These are phyloP conservation scores for Sporobolomyces phaffii DNA, from an alignment of 768 basidiomycete species.

Conservation along the genomic window DNA sequence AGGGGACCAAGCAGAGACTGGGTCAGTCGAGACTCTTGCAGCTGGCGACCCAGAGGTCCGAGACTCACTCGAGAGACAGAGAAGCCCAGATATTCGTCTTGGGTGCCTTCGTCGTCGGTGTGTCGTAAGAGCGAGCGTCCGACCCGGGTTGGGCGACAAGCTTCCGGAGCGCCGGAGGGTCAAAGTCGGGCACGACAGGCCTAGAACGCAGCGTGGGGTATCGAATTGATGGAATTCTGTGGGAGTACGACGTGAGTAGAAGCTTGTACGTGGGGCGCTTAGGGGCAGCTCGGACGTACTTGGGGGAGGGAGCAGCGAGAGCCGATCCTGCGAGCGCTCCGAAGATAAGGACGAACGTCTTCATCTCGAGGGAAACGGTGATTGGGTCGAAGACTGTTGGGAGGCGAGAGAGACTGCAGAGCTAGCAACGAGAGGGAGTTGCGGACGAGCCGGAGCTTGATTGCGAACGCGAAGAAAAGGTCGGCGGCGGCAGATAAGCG, in stretches of 20 bases:
- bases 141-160: not conserved
- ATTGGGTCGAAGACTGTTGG: not conserved
- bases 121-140: not conserved
- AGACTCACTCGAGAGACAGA: slow-evolving; percentile 3
- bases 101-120: slow-evolving; percentile 16
- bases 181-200: not conserved
- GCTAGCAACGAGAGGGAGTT: not conserved
- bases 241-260: no score
- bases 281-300: not conserved
- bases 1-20: no score
- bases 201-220: not conserved
- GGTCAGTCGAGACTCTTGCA: no score
- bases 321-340: not conserved
- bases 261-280: no score
- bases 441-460: not conserved
- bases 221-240: not conserved
- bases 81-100: slow-evolving; percentile 31
- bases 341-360: not conserved
- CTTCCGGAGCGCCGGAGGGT: not conserved
- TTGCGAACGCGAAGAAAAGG: no score
- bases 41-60: no score
- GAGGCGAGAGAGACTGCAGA: not conserved
- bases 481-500: no score
- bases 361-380: not conserved
- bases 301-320: slow-evolving; percentile 9